Conservation (phyloP, 73 alveolate species). For the Tetrahymena borealis region DNA sequence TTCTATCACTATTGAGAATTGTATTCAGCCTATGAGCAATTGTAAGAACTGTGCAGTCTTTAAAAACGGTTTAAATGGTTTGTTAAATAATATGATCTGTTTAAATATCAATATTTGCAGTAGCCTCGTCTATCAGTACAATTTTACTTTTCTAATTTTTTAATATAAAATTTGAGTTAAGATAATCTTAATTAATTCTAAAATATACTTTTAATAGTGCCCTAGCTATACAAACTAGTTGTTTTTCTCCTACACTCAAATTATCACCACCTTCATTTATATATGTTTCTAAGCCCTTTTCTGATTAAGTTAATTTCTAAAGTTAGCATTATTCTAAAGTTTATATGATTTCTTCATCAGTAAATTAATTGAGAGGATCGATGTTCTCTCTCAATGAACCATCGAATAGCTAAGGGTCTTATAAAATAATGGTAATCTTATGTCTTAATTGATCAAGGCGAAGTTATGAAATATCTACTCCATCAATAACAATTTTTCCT, state of each 20-base stretch:
- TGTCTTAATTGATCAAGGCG: slow-evolving; percentile 67
- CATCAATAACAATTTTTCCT: slow-evolving; percentile 71
- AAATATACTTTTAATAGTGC: slow-evolving; percentile 49
- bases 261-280: slow-evolving; percentile 83
- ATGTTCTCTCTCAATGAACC: slow-evolving; percentile 84
- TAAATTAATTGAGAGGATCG: slow-evolving; percentile 67
- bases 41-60: slow-evolving; percentile 68
- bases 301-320: slow-evolving; percentile 60
- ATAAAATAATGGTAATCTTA: slow-evolving; percentile 81
- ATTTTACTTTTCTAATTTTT: slow-evolving; percentile 26
- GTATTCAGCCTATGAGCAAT: slow-evolving; percentile 66
- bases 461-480: slow-evolving; percentile 58
- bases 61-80: slow-evolving; percentile 39
- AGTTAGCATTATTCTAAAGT: slow-evolving; percentile 64
- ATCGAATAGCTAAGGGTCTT: slow-evolving; percentile 85
- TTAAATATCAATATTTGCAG: slow-evolving; percentile 56
- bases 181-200: not conserved
- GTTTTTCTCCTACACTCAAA: slow-evolving; percentile 89
- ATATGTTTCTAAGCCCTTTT: slow-evolving; percentile 62
- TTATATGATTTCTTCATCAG: slow-evolving; percentile 56
- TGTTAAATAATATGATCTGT: slow-evolving; percentile 65
- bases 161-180: not conserved
- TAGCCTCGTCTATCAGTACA: slow-evolving; percentile 53
- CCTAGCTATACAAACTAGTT: slow-evolving; percentile 87
- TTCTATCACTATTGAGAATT: slow-evolving; percentile 48